Evolutionary conservation across 208 protist species (phyloP), one percentile per base, ranked within the genome.

Genomic region (Wallacemonas sp.): DNA sequence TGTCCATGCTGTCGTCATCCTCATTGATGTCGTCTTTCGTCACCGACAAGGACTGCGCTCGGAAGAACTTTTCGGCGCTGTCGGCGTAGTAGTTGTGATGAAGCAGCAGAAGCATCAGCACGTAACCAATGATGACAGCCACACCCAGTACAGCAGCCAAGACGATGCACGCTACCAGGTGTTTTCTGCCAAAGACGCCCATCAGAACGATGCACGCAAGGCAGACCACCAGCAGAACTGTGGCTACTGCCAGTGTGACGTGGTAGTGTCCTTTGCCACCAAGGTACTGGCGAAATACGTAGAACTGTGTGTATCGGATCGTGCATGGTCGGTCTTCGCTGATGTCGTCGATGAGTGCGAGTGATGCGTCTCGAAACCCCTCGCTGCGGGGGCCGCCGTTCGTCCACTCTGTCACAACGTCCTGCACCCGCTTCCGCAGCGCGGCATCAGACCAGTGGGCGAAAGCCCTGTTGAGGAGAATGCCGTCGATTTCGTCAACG

Each of bases 31-130:
- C 71, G 15, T 57, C 39, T 19, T 74, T 68, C 17, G 81, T 70
- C 30, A 64, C 24, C 8, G 61, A 66, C 53, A 85, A 52, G 17
- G 76, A 68, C 42, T 84, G 71, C 38, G 68, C 61, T 6, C 70
- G 71, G 55, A 87, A 81, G 61, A 87, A 85, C 4, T 44, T 73
- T 21, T 73, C 76, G 1, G 82, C 67, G 1, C 68, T 46, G 33
- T 78, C 66, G n/a, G 81, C 73, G 54, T 78, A 84, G 15, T 75
- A 66, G 63, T 90, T 94, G 76, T 92, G 80, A 45, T 85, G 70
- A 21, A 81, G 41, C 1, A 89, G 36, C n/a, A 91, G 30, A 26
- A 79, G 19, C 3, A 58, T 27, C 32, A 83, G 24, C 10, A 63
- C 39, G 48, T 62, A 63, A 17, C 62, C 61, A 4, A 79, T 4